Conservation (phyloP, 805 yeast species). For the Barnettozyma wickerhamii region DNA sequence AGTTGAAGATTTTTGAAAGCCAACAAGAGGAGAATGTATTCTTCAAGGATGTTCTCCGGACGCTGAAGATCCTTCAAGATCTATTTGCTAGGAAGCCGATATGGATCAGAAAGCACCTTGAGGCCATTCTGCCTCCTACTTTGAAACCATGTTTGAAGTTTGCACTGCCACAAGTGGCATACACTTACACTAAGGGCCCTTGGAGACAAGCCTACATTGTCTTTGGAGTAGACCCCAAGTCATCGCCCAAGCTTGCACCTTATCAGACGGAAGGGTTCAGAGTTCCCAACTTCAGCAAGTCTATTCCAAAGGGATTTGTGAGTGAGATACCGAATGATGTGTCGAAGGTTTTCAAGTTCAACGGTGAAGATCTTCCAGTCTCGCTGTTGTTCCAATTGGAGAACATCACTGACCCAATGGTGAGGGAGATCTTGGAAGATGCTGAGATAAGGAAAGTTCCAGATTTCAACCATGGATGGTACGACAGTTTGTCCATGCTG, state of each 20-base stretch:
- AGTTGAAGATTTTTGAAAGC: constrained; percentile 33
- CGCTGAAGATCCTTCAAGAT: constrained; percentile 26
- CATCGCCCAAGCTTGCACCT: constrained; percentile 46
- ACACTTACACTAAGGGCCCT: constrained; percentile 83
- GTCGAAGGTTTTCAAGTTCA: constrained; percentile 55
- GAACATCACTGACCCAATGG: constrained; percentile 65
- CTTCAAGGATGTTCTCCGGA: constrained; percentile 26
- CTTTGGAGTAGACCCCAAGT: constrained; percentile 75
- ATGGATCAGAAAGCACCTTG: constrained; percentile 78
- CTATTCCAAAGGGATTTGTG: constrained; percentile 29
- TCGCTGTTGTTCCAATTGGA: constrained; percentile 76
- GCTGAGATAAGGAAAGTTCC: constrained; percentile 37
- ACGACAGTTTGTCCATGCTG: constrained; percentile 52
- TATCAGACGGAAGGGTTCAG: constrained; percentile 85
- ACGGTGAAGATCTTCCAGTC: constrained; percentile 65
- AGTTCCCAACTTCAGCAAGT: constrained; percentile 26
- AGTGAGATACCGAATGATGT: constrained; percentile 30
- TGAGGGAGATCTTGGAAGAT: constrained; percentile 39
- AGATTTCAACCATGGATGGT: constrained; percentile 80
- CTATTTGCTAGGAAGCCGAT: constrained; percentile 72
- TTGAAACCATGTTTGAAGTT: constrained; percentile 49
- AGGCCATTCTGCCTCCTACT: constrained; percentile 45
- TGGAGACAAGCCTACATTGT: constrained; percentile 85
- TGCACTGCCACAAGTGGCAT: constrained; percentile 83
- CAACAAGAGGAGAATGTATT: constrained; percentile 28